Conservation (phyloP, 2,329 filamentous ascomycete species). For the Ramularia endophylla region DNA sequence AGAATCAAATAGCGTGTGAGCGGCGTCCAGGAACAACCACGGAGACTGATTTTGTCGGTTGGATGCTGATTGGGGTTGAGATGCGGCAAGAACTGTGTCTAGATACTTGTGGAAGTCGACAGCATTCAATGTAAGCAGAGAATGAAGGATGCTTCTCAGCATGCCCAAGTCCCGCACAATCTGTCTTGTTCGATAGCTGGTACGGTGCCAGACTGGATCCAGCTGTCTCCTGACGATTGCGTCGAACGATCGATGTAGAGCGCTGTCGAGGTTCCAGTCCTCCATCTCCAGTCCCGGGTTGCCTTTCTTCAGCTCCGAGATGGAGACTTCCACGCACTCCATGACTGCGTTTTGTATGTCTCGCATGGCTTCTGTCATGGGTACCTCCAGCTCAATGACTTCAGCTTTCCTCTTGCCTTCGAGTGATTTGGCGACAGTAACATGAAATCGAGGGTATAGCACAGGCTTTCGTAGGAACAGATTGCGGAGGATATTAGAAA, state of each 20-base stretch:
- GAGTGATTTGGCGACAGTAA: constrained; percentile 79
- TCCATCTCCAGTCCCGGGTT: constrained; percentile 94
- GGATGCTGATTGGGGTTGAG: constrained; percentile 80
- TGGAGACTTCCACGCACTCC: constrained; percentile 93
- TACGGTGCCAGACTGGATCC: constrained; percentile 94
- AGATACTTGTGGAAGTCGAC: constrained; percentile 90
- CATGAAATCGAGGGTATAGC: constrained; percentile 89
- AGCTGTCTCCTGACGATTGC: constrained; percentile 80
- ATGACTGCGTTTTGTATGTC: constrained; percentile 91
- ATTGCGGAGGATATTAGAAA: constrained; percentile 87
- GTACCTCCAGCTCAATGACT: constrained; percentile 92
- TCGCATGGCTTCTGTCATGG: constrained; percentile 91
- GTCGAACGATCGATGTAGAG: constrained; percentile 88
- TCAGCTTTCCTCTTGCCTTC: constrained; percentile 92
- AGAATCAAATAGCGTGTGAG: constrained; percentile 87
- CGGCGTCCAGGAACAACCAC: constrained; percentile 93
- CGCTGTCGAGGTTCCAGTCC: constrained; percentile 93
- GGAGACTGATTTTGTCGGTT: constrained; percentile 85
- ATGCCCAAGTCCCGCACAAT: constrained; percentile 87
- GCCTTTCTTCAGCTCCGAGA: constrained; percentile 85
- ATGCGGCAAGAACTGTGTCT: constrained; percentile 87
- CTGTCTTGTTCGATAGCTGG: constrained; percentile 90
- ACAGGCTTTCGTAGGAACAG: constrained; percentile 84
- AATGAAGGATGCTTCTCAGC: constrained; percentile 73
- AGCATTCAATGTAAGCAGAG: constrained; percentile 76